Evolutionary conservation across 2,329 filamentous ascomycete genomes (phyloP), one percentile per base, ranked within the genome.

Genomic region (Epichloe scottii): DNA sequence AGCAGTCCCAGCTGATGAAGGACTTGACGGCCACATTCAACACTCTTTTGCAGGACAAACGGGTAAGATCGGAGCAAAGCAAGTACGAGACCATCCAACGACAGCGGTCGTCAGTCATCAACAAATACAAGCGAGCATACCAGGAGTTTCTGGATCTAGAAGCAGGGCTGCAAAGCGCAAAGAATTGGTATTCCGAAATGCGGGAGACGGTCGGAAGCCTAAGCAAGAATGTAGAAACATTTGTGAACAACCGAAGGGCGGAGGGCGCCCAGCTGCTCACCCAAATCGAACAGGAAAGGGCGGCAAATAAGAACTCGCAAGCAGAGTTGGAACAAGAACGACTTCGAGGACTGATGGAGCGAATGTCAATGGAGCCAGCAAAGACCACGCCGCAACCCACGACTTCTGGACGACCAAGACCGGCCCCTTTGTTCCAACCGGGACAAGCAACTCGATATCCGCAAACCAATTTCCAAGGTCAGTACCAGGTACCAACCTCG

Each of bases 101-200:
- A 51, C 89, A 95, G 64, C 78, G 89, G 42, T 86, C 82, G 47
- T 75, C 82, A 0, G 90, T 94, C 4, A 81, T 95, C 68, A 83
- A 82, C 59, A 88, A 84, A 64, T 98, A 97, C 69, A 90, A 89
- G 67, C 85, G 89, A 54, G 82, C 93, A 1, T 94, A 94, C 60
- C 89, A 95, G 65, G 89, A 91, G 56, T 97, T 95, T 65, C 78
- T 94, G 53, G 91, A 95, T 60, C 78, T 98, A 12, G 81, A 87
- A 56, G 85, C 89, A 8, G 93, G 93, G 2, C 74, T 98, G 4
- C 79, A 85, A 61, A 84, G 90, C 57, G 93, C 94, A 6, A 90
- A 93, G 68, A 84, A 83, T 50, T 98, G 95, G 79, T 98, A 98
- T 64, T 78, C 79, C 3, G 93, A 97, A 65, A 98, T 97, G 89